Evolutionary conservation across 2,329 filamentous ascomycete genomes (phyloP), one percentile per base, ranked within the genome.

Genomic region (Fusarium sp.): DNA sequence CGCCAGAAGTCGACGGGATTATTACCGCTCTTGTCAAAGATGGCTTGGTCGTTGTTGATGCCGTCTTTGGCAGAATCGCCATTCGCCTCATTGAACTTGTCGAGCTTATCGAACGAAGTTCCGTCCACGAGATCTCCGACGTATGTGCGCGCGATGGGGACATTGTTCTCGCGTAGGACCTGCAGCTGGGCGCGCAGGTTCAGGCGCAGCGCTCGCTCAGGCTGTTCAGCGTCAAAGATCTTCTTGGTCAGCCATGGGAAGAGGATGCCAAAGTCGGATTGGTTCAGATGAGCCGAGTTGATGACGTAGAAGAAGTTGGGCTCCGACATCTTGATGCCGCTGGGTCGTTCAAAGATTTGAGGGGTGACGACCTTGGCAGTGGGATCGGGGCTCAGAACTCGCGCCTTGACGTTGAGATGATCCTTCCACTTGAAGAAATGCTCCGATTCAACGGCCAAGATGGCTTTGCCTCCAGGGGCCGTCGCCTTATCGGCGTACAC

Each of bases 211-310:
- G 88, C 86, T 14, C 89, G 85, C 77, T 91, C 89, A 0, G 90
- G 90, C 60, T 89, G 84, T 55, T 88, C 86, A 0, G 87, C 87
- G 2, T 85, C 85, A 73, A 91, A 89, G 10, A 91, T 85, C 73
- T 85, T 87, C 76, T 86, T 88, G 10, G 88, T 90, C 55, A 92
- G 76, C 87, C 91, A 93, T 0, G 94, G 94, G 78, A 97, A 97
- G 24, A 97, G 83, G 27, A 96, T 84, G 38, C 93, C 94, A 75
- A 96, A 97, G 78, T 97, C 94, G 22, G 91, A 93, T 81, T 97
- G 94, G 66, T 89, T 94, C 29, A 97, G 87, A 79, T 97, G 94
- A 0, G 94, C 93, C n/a, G 92, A 93, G 51, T 88, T 85, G 16
- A 87, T 80, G 4, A 94, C 91, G 80, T 94, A 96, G 83, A 93